Base-by-base conservation (phyloP, 140 eudicot species). In the Eryngium alpinum region DNA sequence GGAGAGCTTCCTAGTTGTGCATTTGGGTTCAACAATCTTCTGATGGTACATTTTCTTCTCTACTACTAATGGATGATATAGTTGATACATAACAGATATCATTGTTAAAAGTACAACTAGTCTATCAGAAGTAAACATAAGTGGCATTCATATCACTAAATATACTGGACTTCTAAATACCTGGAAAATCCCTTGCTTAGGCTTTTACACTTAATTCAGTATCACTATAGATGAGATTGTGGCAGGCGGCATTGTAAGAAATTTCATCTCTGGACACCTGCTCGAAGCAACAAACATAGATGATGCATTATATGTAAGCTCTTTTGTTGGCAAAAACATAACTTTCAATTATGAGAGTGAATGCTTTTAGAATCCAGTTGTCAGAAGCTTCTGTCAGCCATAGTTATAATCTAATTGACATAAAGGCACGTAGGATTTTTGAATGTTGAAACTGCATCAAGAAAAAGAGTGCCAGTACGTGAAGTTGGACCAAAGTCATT, bases 1-100 rank as follows among this genome's bases (percentile, higher is more conserved):
- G 99, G 98, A 34, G 99, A 95, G 88, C 96, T 95, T n/a, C 99
- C 97, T 0, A 95, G 99, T 88, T 92, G 99, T 70, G 99, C 97
- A 2, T 95, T 92, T 78, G 99, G 97, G 71, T 95, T 92, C 80
- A 95, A 95, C 78, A 91, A 75, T 85, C 89, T 77, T 72, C 97
- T 97, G 80, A 79, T 95, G 97, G 99, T 94, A 92, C 10, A 51
- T 34, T 73, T 53, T 63, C 24, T 50, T 32, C 49, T 46, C 12
- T 79, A 34, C 44, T 15, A 34, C 18, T 49, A 77, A 46, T 44
- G 25, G 51, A 59, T n/a, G 56, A 12, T 19, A 49, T 65, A 10
- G 38, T 31, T 14, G 28, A 10, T 18, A 7, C 43, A 27, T 76
- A 28, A 22, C 18, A 28, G 25, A 25, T 76, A 51, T 76, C 44